phyloP scores from a whole-genome alignment of 2,329 filamentous ascomycete species.

The Fulvia fulva region DNA sequence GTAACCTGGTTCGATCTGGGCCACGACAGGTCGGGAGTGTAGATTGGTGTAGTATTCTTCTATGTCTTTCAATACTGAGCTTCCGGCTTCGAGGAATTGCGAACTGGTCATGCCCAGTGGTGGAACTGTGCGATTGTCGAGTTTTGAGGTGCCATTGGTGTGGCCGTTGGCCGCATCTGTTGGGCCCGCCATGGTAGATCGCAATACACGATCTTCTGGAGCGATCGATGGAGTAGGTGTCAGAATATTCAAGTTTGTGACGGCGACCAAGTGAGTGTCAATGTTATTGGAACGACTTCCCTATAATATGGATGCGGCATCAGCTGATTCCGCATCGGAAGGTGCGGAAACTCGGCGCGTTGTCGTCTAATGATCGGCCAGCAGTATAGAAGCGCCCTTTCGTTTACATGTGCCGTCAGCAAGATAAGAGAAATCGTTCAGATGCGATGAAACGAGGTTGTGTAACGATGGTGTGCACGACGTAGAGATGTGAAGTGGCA shows the following conservation, averaged over 20 bases:
- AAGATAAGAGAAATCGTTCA: not conserved
- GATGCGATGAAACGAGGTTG: not conserved
- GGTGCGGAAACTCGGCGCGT: no score
- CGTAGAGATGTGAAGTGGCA: not conserved
- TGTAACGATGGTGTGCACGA: not conserved
- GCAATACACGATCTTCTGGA: not conserved
- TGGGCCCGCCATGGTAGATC: not conserved
- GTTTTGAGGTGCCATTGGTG: conserved; percentile 7
- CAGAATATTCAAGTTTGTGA: no score
- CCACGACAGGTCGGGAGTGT: conserved; percentile 65
- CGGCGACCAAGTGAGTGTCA: no score
- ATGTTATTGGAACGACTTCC: no score
- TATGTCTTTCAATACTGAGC: conserved; percentile 78
- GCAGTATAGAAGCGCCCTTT: not conserved
- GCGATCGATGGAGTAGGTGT: not conserved
- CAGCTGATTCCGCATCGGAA: no score
- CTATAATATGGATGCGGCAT: no score
- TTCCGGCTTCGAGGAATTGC: conserved; percentile 73
- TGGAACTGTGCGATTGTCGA: conserved; percentile 29
- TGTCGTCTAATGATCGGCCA: no score
- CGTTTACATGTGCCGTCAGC: not conserved
- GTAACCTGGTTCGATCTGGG: conserved; percentile 79
- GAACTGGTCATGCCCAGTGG: conserved; percentile 65
- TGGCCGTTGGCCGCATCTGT: conserved; percentile 7
- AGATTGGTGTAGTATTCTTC: conserved; percentile 79